Conservation (phyloP, 2,329 filamentous ascomycete species). For the Mollisiaceae sp. region DNA sequence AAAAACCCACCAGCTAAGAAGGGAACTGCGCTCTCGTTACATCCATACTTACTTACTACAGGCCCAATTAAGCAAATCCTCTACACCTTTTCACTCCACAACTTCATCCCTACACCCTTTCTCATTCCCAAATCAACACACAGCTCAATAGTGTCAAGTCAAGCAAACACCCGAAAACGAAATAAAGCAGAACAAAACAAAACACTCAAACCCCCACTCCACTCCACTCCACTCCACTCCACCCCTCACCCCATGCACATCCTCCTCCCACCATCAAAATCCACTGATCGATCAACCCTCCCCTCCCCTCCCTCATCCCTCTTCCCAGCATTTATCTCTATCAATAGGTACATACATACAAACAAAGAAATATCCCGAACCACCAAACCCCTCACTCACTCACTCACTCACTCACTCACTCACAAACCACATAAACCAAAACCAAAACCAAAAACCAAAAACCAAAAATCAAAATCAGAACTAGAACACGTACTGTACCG, state of each 20-base stretch:
- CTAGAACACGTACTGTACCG: background rate
- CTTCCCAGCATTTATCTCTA: background rate
- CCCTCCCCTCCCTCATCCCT: background rate
- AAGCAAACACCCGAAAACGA: no score
- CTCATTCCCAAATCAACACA: no score
- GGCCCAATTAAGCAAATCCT: background rate
- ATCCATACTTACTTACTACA: background rate
- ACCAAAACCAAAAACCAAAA: no score
- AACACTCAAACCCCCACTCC: background rate
- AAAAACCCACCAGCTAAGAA: no score
- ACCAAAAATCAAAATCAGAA: no score
- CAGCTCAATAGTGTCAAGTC: no score
- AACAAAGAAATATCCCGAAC: no score
- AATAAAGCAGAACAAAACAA: no score
- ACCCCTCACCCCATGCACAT: background rate
- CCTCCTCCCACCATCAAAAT: background rate
- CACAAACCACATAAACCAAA: background rate
- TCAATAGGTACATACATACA: no score
- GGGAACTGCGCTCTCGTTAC: no score
- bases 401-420: background rate
- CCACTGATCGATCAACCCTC: background rate
- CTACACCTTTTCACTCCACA: background rate
- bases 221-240: background rate
- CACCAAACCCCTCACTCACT: background rate
- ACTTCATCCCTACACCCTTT: background rate